Percentiles rank a stretch among this genome's conserved stretches.
These are phyloP conservation scores for Oryza coarctata DNA, from an alignment of 176 grass and related monocot species.

Conservation along the genomic window DNA sequence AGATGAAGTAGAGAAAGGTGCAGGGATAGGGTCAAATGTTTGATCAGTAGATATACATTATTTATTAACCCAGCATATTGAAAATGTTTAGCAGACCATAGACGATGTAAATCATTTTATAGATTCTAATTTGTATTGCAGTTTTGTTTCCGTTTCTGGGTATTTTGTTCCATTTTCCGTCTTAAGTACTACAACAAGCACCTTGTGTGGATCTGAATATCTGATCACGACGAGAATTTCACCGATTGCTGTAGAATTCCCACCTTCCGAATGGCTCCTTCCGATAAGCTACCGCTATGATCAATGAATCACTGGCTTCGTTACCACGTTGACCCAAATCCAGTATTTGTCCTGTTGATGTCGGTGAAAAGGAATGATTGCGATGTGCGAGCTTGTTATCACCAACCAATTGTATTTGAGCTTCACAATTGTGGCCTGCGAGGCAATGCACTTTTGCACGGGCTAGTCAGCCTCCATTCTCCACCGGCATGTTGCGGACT, in stretches of 20 bases:
- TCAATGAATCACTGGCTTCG: background rate
- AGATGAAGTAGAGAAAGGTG: constrained; percentile 16
- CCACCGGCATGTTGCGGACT: background rate
- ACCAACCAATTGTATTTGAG: constrained; percentile 7
- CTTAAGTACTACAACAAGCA: background rate
- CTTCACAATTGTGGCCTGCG: background rate
- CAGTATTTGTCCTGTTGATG: background rate
- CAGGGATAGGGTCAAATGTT: constrained; percentile 28
- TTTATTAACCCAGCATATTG: constrained; percentile 22
- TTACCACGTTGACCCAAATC: background rate
- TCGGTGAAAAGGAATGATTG: background rate
- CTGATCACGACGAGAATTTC: background rate
- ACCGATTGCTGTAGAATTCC: too few relatives aligned
- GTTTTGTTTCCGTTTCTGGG: background rate
- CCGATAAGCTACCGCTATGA: background rate
- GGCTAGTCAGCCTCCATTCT: background rate
- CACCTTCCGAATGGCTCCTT: background rate
- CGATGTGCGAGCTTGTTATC: background rate
- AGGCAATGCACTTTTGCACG: background rate
- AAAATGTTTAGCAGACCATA: constrained; percentile 17
- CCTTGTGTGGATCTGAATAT: background rate
- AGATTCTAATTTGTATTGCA: constrained; percentile 27
- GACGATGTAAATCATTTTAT: constrained; percentile 39
- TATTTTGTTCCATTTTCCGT: background rate
- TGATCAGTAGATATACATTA: constrained; percentile 11